Evolutionary conservation across 1,284 basidiomycete species (phyloP), one percentile per base, ranked within the genome.

Genomic region (Leucoagaricus sp.): DNA sequence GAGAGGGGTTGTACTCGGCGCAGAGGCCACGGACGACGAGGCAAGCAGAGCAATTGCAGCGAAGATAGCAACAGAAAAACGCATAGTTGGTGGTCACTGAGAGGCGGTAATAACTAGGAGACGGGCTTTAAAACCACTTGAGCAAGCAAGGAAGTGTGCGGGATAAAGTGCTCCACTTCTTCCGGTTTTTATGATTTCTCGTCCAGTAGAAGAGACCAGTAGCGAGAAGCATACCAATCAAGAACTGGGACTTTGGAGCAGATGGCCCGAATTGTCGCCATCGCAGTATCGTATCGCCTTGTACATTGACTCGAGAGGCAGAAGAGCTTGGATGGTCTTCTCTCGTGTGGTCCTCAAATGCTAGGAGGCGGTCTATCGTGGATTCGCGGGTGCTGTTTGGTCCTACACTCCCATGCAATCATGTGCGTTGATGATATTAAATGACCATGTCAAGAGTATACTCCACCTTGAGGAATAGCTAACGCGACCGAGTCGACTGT

Each of bases 51-150:
- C 52, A 19, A 49, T 44, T n/a, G 42, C 41, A 21, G 53, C 29
- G 45, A 48, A n/a, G 21, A 54, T 6, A 42, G 29, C 42, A 34
- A 38, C 26, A 46, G 41, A 53, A 51, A 63, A 63, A 53, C 57
- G 60, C 62, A 63, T 63, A 19, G 19, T 58, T 21, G 29, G 19
- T 25, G 45, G 13, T 33, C 7, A 17, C 8, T 15, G 19, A 15
- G 29, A 34, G 29, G 17, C 33, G 17, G 31, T 13, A 4, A 15
- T 29, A 33, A 33, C 31, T 33, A 33, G 31, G 31, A 33, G 31
- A 47, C n/a, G n/a, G n/a, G n/a, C n/a, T n/a, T n/a, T n/a, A n/a
- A n/a, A n/a, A n/a, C n/a, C 26, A 47, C 45, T 21, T 44, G 41
- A 12, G n/a, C n/a, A n/a, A n/a, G n/a, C 8, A 29, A 36, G 29